Conservation (phyloP, 352 stramenopile species). For the Hyaloperonospora brassicae region DNA sequence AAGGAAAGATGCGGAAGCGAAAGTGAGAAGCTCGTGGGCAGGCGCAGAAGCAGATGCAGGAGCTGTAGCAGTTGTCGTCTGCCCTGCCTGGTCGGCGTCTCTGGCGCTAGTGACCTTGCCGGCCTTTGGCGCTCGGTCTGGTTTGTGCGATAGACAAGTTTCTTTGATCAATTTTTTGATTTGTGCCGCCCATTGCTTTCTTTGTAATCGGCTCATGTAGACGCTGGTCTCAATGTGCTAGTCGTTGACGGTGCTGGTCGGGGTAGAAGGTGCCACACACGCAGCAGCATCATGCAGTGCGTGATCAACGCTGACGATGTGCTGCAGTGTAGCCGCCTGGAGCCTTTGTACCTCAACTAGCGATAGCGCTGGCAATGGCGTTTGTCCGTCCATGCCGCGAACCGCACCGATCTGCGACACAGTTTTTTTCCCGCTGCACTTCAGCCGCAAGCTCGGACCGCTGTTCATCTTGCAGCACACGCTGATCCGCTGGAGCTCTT, state of each 20-base stretch:
- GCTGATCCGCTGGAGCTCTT: conserved; percentile 39
- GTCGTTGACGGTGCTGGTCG: conserved; percentile 1
- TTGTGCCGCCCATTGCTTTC: conserved; percentile 6
- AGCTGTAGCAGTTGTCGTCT: conserved; percentile 4
- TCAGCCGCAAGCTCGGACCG: background rate
- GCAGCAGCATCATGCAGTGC: conserved; percentile 19
- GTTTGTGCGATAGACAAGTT: conserved; percentile 36
- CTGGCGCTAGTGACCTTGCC: conserved; percentile 3
- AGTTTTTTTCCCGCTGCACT: conserved; percentile 1
- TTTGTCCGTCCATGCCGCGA: conserved; percentile 1
- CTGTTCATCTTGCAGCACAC: conserved; percentile 37
- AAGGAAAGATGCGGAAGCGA: conserved; percentile 52
- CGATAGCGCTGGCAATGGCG: conserved; percentile 16
- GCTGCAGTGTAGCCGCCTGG: conserved; percentile 39
- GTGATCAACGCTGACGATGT: conserved; percentile 42
- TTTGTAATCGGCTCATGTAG: background rate
- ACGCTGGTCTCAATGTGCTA: too few relatives aligned
- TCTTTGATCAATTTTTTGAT: conserved; percentile 27
- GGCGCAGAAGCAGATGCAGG: too few relatives aligned
- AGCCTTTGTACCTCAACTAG: conserved; percentile 33
- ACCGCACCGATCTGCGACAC: conserved; percentile 3
- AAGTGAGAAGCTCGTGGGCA: conserved; percentile 30
- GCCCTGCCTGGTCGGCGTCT: too few relatives aligned
- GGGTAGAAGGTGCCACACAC: conserved; percentile 1
- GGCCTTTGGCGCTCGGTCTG: conserved; percentile 16